Evolutionary conservation across 1,139 yeast species (phyloP).

Genomic region (Pichia sp.): DNA sequence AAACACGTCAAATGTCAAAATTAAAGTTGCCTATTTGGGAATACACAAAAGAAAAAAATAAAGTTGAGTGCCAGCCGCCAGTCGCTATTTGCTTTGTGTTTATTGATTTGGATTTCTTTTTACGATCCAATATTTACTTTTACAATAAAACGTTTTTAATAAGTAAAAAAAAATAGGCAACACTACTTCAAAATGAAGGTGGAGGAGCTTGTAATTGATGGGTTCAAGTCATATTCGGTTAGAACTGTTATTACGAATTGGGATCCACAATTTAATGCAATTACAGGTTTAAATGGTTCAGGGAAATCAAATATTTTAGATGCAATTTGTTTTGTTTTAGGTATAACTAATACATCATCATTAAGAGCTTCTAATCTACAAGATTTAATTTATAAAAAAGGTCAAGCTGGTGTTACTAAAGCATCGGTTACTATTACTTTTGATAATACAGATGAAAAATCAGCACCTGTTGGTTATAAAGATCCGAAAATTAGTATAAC

Average conservation of each 20-base stretch:
- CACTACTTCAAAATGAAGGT: conserved; percentile 70
- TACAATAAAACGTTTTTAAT: no score
- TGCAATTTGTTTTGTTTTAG: conserved; percentile 97
- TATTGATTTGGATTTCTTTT: no score
- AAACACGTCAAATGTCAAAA: conserved; percentile 1
- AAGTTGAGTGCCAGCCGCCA: no score
- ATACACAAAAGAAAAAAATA: neutral
- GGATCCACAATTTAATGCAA: conserved; percentile 96
- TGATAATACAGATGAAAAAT: conserved; percentile 69
- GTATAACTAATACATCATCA: conserved; percentile 88
- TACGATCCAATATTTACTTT: no score
- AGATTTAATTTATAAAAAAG: conserved; percentile 91
- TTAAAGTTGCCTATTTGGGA: neutral
- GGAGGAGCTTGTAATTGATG: conserved; percentile 92
- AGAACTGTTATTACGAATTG: conserved; percentile 93
- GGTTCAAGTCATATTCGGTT: conserved; percentile 95
- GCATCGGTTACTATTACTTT: conserved; percentile 96
- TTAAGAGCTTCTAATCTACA: conserved; percentile 92
- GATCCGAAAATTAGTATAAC: conserved; percentile 83
- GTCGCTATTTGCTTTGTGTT: no score
- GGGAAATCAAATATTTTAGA: conserved; percentile 95
- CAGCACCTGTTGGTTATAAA: conserved; percentile 83
- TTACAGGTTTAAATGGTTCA: conserved; percentile 95
- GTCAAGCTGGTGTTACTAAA: conserved; percentile 96
- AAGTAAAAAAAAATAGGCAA: no score